Evolutionary conservation across 2,329 filamentous ascomycete species (phyloP).

Genomic region (Trichoderma sp.): DNA sequence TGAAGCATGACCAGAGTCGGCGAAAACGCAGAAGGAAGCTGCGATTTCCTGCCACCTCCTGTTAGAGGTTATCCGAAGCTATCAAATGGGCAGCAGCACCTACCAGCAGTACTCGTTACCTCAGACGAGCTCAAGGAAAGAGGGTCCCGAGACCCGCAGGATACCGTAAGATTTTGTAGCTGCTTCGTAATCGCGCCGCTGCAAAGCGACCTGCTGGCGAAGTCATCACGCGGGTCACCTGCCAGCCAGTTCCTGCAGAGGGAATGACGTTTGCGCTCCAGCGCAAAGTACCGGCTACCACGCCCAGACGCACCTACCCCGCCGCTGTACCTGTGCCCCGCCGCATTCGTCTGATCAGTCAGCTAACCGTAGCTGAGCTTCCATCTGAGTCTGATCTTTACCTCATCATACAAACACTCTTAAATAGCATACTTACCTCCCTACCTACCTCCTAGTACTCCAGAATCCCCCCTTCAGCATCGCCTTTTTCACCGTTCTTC

Average conservation of each 20-base stretch:
- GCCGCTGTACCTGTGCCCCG: not conserved
- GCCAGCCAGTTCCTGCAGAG: slow-evolving; percentile 7
- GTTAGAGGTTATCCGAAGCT: not conserved
- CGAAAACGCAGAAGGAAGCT: not conserved
- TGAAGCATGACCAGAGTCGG: not conserved
- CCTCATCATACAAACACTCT: not conserved
- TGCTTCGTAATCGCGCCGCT: not conserved
- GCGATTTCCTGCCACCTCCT: not conserved
- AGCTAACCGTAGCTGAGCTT: not conserved
- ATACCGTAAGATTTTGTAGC: slow-evolving; percentile 10
- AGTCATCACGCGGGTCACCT: slow-evolving; percentile 8
- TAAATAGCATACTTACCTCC: not conserved
- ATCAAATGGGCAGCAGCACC: not conserved
- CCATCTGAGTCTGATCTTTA: not conserved
- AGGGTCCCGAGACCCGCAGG: not conserved
- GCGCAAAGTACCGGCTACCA: not conserved
- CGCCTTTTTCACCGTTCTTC: not conserved
- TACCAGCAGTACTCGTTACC: not conserved
- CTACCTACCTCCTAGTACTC: no score
- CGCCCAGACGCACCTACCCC: not conserved
- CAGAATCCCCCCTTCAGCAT: not conserved
- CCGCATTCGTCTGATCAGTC: not conserved
- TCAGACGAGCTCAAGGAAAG: not conserved
- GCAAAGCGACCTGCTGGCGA: not conserved
- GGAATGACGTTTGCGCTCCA: slow-evolving; percentile 16